Evolutionary conservation across 1,284 basidiomycete genomes (phyloP).

Genomic region (Leccinum angustisporum): DNA sequence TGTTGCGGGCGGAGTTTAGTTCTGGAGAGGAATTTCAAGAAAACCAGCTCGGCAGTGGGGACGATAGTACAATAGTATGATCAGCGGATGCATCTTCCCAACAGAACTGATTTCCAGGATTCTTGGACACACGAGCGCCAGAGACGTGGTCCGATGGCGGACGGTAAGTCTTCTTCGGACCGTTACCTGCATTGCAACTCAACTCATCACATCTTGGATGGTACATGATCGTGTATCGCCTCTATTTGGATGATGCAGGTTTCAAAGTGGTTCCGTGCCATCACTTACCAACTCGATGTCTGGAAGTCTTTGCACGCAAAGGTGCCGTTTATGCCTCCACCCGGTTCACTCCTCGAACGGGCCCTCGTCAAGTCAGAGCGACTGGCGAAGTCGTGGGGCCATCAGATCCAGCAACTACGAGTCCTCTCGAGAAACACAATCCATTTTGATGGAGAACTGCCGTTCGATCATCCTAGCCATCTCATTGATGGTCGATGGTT

Average conservation of each 20-base stretch:
- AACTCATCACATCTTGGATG: too few relatives aligned
- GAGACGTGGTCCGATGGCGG: not conserved
- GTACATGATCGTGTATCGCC: too few relatives aligned
- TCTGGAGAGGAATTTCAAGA: too few relatives aligned
- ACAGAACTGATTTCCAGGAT: too few relatives aligned
- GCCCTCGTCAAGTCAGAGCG: not conserved
- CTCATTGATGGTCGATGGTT: not conserved
- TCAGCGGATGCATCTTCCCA: too few relatives aligned
- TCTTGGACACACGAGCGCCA: not conserved
- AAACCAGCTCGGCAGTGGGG: too few relatives aligned
- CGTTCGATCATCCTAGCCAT: too few relatives aligned
- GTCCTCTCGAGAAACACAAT: not conserved
- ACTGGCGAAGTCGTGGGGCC: not conserved
- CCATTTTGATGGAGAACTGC: too few relatives aligned
- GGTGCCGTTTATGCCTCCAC: not conserved
- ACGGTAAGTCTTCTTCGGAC: not conserved
- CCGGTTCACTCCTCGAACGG: not conserved
- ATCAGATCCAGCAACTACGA: too few relatives aligned
- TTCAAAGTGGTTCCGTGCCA: not conserved
- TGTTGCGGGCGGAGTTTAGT: too few relatives aligned
- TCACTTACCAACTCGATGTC: not conserved
- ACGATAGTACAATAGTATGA: too few relatives aligned
- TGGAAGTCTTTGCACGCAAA: not conserved
- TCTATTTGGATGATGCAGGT: not conserved
- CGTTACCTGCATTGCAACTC: too few relatives aligned